Percentiles rank a stretch among this genome's conserved stretches.
These are phyloP conservation scores for Camelina laxa DNA, from an alignment of 345 rosid species.

Conservation along the genomic window DNA sequence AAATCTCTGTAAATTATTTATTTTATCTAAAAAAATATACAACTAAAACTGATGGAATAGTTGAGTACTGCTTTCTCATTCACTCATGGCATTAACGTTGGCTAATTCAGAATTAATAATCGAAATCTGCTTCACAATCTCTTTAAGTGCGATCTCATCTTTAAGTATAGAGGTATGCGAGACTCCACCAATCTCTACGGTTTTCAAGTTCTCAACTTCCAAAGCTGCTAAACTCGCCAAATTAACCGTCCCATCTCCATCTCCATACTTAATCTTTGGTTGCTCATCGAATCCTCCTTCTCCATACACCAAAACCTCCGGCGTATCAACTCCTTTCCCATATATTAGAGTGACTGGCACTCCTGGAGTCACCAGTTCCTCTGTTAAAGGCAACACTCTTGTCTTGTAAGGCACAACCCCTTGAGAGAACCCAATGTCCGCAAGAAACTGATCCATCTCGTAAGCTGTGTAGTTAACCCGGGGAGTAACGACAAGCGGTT, in stretches of 20 bases:
- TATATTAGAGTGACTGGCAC: slow-evolving; percentile 73
- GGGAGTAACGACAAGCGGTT: slow-evolving; percentile 59
- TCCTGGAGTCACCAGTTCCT: slow-evolving; percentile 46
- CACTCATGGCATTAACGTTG: background rate
- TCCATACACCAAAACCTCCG: slow-evolving; percentile 61
- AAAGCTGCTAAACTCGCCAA: slow-evolving; percentile 72
- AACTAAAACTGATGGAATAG: background rate
- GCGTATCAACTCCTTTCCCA: slow-evolving; percentile 64
- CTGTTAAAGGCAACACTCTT: slow-evolving; percentile 60
- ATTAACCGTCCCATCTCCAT: slow-evolving; percentile 89
- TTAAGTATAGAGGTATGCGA: slow-evolving; percentile 68
- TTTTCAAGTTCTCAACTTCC: slow-evolving; percentile 53
- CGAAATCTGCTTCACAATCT: slow-evolving; percentile 54
- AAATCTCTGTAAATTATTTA: background rate
- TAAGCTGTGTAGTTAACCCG: slow-evolving; percentile 55
- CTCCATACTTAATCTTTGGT: slow-evolving; percentile 72
- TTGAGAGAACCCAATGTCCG: slow-evolving; percentile 65
- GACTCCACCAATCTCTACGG: slow-evolving; percentile 50
- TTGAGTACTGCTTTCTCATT: background rate
- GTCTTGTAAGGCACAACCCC: slow-evolving; percentile 62
- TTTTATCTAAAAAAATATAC: background rate
- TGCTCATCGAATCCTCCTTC: slow-evolving; percentile 60
- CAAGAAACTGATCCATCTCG: slow-evolving; percentile 55
- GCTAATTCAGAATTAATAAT: slow-evolving; percentile 48
- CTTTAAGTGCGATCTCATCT: slow-evolving; percentile 52